Conservation (phyloP, 1,139 yeast species). For the Sugiyamaella novakii region DNA sequence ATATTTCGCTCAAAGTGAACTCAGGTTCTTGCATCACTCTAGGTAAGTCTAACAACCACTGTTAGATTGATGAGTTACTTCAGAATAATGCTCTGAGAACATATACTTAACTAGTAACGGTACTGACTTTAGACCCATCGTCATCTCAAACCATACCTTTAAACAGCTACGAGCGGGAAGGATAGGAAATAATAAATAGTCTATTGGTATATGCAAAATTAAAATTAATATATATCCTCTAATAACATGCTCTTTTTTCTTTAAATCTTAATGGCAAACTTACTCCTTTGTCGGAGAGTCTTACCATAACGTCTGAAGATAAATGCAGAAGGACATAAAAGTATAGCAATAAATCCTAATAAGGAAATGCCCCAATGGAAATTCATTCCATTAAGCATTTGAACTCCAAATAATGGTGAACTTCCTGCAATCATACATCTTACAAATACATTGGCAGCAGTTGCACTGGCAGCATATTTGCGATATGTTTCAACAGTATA, state of each 20-base stretch:
- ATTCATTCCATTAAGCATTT: conserved; percentile 55
- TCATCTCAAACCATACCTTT: too few species aligned
- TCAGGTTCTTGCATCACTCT: too few species aligned
- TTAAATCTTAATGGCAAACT: conserved; percentile 19
- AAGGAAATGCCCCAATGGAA: conserved; percentile 61
- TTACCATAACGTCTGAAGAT: conserved; percentile 41
- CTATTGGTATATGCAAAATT: conserved; percentile 11
- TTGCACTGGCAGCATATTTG: conserved; percentile 64
- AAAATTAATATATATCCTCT: too few species aligned
- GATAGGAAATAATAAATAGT: neutral
- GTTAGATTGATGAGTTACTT: too few species aligned
- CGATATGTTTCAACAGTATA: conserved; percentile 60
- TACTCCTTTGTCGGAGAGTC: conserved; percentile 24
- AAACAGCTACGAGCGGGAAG: neutral
- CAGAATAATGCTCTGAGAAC: too few species aligned
- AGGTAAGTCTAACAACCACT: too few species aligned
- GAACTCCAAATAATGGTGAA: conserved; percentile 67
- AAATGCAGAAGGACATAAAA: conserved; percentile 31
- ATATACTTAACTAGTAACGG: too few species aligned
- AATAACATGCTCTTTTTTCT: too few species aligned
- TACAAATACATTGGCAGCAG: conserved; percentile 69
- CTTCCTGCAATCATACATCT: conserved; percentile 66
- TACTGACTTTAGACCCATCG: too few species aligned
- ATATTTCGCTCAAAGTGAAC: too few species aligned
- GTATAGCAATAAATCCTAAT: conserved; percentile 43